phyloP scores from a whole-genome alignment of 768 basidiomycete genomes.

The Boletus tomentosulus region DNA sequence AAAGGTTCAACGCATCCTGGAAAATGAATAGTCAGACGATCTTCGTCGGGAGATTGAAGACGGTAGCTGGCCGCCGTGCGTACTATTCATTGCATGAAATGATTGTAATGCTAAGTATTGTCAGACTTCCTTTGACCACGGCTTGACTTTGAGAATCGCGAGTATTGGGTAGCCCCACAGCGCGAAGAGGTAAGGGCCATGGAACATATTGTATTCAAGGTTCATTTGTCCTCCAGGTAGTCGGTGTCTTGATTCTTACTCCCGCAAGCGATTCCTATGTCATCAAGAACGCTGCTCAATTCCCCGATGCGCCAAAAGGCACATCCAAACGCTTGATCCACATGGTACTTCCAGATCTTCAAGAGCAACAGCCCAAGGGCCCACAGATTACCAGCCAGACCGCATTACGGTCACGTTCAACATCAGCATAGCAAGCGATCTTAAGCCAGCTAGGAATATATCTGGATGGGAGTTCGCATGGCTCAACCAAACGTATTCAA shows the following conservation, averaged over 20 bases:
- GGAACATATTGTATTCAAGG: neutral
- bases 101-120: too few relatives aligned
- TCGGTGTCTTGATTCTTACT: constrained; percentile 9
- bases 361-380: constrained; percentile 26
- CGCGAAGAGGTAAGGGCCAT: constrained; percentile 7
- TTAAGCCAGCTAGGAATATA: constrained; percentile 28
- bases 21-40: too few relatives aligned
- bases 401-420: constrained; percentile 43
- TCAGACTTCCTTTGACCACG: constrained; percentile 49
- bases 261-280: constrained; percentile 45
- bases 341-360: constrained; percentile 40
- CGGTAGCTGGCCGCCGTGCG: too few relatives aligned
- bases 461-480: constrained; percentile 33
- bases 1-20: constrained; percentile 40
- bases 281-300: constrained; percentile 54
- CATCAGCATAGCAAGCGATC: constrained; percentile 40
- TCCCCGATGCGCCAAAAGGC: constrained; percentile 50
- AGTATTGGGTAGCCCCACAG: constrained; percentile 52
- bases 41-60: too few relatives aligned
- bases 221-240: constrained; percentile 37
- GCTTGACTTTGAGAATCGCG: constrained; percentile 50
- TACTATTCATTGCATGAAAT: too few relatives aligned
- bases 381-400: neutral
- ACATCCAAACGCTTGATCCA: constrained; percentile 52
- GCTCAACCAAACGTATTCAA: constrained; percentile 41